Conservation (phyloP, 192 early-diverging fungal species). For the Phycomyces blakesleeanus region DNA sequence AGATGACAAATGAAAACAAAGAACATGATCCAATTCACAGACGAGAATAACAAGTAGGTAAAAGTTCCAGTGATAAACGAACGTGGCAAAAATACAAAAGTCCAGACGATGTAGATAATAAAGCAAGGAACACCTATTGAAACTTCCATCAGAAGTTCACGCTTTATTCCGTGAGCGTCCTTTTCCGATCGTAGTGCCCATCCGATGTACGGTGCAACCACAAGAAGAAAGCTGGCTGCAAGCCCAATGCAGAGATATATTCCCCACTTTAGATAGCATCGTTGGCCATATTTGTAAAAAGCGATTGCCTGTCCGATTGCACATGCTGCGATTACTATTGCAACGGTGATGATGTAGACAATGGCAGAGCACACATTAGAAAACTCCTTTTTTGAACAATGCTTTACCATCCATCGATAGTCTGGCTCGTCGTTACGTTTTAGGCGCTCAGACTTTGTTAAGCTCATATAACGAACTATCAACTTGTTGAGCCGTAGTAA, state of each 20-base stretch:
- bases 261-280: conserved; percentile 9
- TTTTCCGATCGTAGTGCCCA: conserved; percentile 41
- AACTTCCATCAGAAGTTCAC: conserved; percentile 50
- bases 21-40: conserved; percentile 12
- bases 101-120: conserved; percentile 40
- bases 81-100: neutral
- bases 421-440: neutral
- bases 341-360: neutral
- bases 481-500: conserved; percentile 14
- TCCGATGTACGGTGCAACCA: conserved; percentile 45
- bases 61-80: neutral
- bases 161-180: conserved; percentile 56
- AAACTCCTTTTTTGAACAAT: neutral
- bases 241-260: conserved; percentile 3
- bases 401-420: conserved; percentile 10
- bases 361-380: neutral
- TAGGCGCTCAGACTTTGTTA: too few species aligned
- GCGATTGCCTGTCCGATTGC: neutral
- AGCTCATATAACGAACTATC: neutral
- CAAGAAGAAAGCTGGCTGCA: conserved; percentile 34
- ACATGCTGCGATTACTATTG: neutral
- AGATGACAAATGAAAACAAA: conserved; percentile 3
- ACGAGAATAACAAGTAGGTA: neutral
- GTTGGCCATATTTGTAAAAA: neutral
- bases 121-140: conserved; percentile 39